Evolutionary conservation across 129 eudicot genomes (phyloP), one percentile per base, ranked within the genome.

Genomic region (Kitagawia praeruptora): DNA sequence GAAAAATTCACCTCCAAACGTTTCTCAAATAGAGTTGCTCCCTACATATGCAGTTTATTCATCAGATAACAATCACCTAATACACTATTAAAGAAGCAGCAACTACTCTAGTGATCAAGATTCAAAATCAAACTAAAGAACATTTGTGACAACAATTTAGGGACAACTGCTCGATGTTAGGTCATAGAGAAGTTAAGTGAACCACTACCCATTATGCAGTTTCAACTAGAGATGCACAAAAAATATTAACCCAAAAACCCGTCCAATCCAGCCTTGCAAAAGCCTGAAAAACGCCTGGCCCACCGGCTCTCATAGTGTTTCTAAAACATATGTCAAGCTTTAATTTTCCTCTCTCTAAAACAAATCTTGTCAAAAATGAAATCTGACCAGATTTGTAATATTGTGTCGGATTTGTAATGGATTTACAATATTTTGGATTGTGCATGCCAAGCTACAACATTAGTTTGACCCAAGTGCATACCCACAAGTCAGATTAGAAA

Each of bases 1-100:
- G 97, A 95, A 67, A 74, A 95, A 78, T 95, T 95, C 16, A 95
- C 98, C 86, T 92, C 98, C 89, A 92, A 75, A 28, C 90, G 92
- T 85, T 95, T 92, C 61, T 92, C 98, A 82, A 95, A 95, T 16
- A 95, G 82, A 76, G 85, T 87, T 41, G 93, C 93, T 66, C 97
- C 96, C 98, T 95, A 58, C 75, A 88, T 77, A 21, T 73, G 31
- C 77, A 73, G 34, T 42, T 12, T 42, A 28, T 23, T n/a, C 54
- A 44, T 73, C 25, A 74, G 41, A 7, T 25, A 74, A 27, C 2
- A 14, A 25, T 25, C 28, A 44, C 28, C 21, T 69, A 34, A 40
- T 8, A 39, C 5, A 21, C n/a, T 71, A 71, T 71, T 6, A 77
- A 23, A 49, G 53, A 75, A 6, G 37, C 37, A 34, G 37, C 6